These are phyloP conservation scores for Botrytis elliptica DNA, from an alignment of 2,329 filamentous ascomycete species.

Conservation along the genomic window DNA sequence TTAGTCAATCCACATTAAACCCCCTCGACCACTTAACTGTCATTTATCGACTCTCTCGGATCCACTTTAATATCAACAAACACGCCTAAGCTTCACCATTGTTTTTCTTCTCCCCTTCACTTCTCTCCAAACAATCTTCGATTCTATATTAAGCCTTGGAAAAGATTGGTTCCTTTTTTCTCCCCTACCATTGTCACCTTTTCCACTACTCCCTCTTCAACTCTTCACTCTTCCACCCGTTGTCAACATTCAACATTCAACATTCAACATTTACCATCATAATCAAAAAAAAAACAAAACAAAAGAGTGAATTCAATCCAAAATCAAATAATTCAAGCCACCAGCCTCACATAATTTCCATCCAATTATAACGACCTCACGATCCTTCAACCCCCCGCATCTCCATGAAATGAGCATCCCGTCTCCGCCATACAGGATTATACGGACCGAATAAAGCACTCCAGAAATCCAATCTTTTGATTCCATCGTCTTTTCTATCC, in stretches of 20 bases:
- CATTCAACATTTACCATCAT: background rate
- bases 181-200: background rate
- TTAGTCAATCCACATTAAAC: background rate
- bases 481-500: background rate
- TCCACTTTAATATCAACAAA: slow-evolving; percentile 7
- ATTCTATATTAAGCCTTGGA: background rate
- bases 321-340: background rate
- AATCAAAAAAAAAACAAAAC: background rate
- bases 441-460: slow-evolving; percentile 22
- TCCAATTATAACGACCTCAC: background rate
- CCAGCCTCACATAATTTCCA: background rate
- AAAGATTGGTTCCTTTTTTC: background rate
- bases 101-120: background rate
- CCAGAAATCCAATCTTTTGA: slow-evolving; percentile 9
- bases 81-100: slow-evolving; percentile 2
- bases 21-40: background rate
- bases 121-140: slow-evolving; percentile 1
- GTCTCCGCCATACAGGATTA: slow-evolving; percentile 21
- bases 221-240: background rate
- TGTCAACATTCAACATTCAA: too few relatives aligned
- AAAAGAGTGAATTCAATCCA: background rate
- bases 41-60: background rate
- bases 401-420: slow-evolving; percentile 21
- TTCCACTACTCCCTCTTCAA: background rate
- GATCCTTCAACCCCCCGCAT: slow-evolving; percentile 18